Conservation (phyloP, 257 asterid genomes). For the Cynanchum wilfordii region DNA sequence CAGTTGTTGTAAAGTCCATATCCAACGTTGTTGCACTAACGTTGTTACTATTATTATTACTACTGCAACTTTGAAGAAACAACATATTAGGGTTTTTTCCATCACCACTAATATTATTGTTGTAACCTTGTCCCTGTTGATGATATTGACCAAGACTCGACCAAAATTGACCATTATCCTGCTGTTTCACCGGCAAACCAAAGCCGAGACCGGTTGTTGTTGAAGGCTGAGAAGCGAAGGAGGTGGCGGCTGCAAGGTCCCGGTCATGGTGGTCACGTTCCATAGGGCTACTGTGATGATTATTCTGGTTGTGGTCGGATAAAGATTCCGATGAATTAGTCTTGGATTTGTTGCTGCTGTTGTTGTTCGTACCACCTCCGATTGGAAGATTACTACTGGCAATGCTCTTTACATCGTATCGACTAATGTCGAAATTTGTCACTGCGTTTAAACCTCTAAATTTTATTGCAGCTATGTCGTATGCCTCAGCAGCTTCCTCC, state of each 20-base stretch:
- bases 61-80: slow-evolving; percentile 9
- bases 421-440: slow-evolving; percentile 74
- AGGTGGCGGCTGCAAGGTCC: slow-evolving; percentile 27
- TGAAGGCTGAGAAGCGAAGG: slow-evolving; percentile 20
- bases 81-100: slow-evolving; percentile 7
- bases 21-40: slow-evolving; percentile 22
- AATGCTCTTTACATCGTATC: slow-evolving; percentile 68
- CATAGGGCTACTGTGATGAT: not conserved
- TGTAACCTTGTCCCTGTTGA: slow-evolving; percentile 6
- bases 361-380: slow-evolving; percentile 28
- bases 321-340: slow-evolving; percentile 29
- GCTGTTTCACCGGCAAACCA: slow-evolving; percentile 36
- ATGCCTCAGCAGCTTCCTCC: slow-evolving; percentile 88
- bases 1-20: slow-evolving; percentile 23
- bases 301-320: slow-evolving; percentile 26
- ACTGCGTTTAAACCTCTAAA: slow-evolving; percentile 78
- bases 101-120: not conserved
- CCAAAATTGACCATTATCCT: slow-evolving; percentile 46
- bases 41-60: not conserved
- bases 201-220: too few relatives aligned
- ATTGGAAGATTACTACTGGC: slow-evolving; percentile 62
- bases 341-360: slow-evolving; percentile 36
- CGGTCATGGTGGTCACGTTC: slow-evolving; percentile 9
- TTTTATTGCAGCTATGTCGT: slow-evolving; percentile 81
- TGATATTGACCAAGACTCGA: slow-evolving; percentile 43